Base-by-base conservation (phyloP, 257 asterid genomes). In the Mitragyna speciosa region DNA sequence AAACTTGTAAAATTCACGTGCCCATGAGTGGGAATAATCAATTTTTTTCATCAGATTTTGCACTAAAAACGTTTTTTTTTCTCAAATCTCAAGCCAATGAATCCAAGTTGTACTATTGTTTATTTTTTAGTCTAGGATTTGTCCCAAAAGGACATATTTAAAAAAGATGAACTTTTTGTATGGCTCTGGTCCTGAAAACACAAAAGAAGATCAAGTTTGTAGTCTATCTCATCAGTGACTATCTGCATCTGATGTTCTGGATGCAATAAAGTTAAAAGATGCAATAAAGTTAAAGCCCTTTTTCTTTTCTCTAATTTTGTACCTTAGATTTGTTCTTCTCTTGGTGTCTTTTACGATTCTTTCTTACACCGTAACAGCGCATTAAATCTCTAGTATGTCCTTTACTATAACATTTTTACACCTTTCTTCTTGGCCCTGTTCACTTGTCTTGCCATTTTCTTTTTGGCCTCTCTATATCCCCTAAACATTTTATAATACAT, bases 301-400 rank as follows among this genome's bases (percentile, higher is more conserved):
- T 85, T 59, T 73, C 41, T 63, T 70, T 87, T 85, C n/a, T 73
- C 41, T 63, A 82, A 83, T 73, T 85, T 90, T 88, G 90, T 88
- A 81, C 94, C 89, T 86, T 90, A 74, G 86, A 90, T 87, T 90
- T 93, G 93, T 87, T 89, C 76, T 59, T 67, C 85, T 87, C 81
- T 82, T 79, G 80, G 76, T 89, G 96, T 88, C 90, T 87, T 89
- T 78, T 86, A 87, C 81, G 78, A 81, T 82, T 77, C 80, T 31
- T 72, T 88, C 76, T 54, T 83, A 66, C 85, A 67, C 79, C 80
- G 85, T 89, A 87, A 75, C 87, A 77, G 75, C 63, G 64, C 88
- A 85, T 83, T 85, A 81, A 86, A 78, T 85, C 84, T 82, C 68
- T 78, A 76, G 43, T 56, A 65, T 89, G 92, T 89, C 97, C 84